These are phyloP conservation scores for Plasmodium blacklocki DNA, from an alignment of 169 alveolate species.

Conservation along the genomic window DNA sequence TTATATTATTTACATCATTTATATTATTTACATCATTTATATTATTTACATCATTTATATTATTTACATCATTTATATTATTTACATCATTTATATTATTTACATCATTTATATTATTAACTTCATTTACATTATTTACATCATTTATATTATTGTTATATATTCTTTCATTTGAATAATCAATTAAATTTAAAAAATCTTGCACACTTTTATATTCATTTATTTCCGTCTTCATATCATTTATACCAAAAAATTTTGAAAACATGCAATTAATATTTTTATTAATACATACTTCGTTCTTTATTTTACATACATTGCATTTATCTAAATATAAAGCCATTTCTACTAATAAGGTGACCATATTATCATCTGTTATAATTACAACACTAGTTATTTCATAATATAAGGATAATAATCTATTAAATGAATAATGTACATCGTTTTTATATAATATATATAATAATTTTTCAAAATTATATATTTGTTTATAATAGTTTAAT, in stretches of 20 bases:
- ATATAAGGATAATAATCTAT: constrained; percentile 24
- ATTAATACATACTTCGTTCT: too few species aligned
- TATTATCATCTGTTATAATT: constrained; percentile 28
- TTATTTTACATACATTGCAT: constrained; percentile 6
- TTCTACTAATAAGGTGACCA: constrained; percentile 45
- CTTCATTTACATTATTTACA: background rate
- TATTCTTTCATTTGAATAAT: constrained; percentile 3
- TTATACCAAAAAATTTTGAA: too few species aligned
- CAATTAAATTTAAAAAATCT: too few species aligned
- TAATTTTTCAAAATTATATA: constrained; percentile 60
- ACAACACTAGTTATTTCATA: constrained; percentile 11
- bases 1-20: background rate
- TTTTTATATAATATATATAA: constrained; percentile 35
- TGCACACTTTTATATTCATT: constrained; percentile 5
- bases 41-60: background rate
- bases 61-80: background rate
- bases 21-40: background rate
- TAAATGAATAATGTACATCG: constrained; percentile 35
- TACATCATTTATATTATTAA: background rate
- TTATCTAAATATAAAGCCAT: constrained; percentile 59
- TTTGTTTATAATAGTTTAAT: constrained; percentile 23
- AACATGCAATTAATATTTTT: too few species aligned
- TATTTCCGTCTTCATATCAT: too few species aligned
- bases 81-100: background rate
- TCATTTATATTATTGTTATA: background rate